Evolutionary conservation across 768 basidiomycete species (phyloP).

Genomic region (Boletus reticuloceps): DNA sequence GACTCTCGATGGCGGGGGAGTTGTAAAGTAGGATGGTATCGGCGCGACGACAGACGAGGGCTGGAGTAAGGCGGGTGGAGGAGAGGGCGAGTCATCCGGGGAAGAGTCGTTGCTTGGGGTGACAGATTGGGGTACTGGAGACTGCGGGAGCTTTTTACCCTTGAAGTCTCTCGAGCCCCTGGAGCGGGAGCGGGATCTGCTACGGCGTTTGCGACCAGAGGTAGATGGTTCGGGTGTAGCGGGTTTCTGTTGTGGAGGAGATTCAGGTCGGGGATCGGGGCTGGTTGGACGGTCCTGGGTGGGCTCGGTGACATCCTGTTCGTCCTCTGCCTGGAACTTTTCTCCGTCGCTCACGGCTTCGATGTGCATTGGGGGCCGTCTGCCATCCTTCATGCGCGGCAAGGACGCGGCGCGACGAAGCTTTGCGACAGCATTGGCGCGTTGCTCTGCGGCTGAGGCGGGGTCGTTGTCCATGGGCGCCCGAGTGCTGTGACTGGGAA

Average conservation of each 20-base stretch:
- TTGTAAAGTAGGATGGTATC: constrained; percentile 55
- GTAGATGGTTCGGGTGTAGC: constrained; percentile 43
- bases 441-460: constrained; percentile 64
- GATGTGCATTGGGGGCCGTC: constrained; percentile 83
- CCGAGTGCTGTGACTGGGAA: constrained; percentile 2
- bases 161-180: constrained; percentile 72
- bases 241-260: constrained; percentile 28
- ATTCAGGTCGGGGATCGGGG: constrained; percentile 25
- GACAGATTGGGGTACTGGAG: constrained; percentile 42
- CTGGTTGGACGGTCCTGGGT: constrained; percentile 5
- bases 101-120: constrained; percentile 66
- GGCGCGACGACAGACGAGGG: constrained; percentile 41
- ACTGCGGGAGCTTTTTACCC: constrained; percentile 52
- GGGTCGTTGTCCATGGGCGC: constrained; percentile 35
- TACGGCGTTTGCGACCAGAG: constrained; percentile 57
- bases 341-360: constrained; percentile 85
- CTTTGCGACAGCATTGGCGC: constrained; percentile 85
- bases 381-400: constrained; percentile 87
- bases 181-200: constrained; percentile 63
- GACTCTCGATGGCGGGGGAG: constrained; percentile 40
- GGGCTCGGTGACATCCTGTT: constrained; percentile 10
- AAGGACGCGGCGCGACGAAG: constrained; percentile 90
- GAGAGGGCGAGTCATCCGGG: constrained; percentile 51
- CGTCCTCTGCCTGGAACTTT: constrained; percentile 45
- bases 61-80: constrained; percentile 23